A percentile compares a stretch with the other conserved stretches of the same genome.
These are phyloP conservation scores for Coemansia asiatica DNA, from an alignment of 192 early-diverging fungal species.

Conservation along the genomic window DNA sequence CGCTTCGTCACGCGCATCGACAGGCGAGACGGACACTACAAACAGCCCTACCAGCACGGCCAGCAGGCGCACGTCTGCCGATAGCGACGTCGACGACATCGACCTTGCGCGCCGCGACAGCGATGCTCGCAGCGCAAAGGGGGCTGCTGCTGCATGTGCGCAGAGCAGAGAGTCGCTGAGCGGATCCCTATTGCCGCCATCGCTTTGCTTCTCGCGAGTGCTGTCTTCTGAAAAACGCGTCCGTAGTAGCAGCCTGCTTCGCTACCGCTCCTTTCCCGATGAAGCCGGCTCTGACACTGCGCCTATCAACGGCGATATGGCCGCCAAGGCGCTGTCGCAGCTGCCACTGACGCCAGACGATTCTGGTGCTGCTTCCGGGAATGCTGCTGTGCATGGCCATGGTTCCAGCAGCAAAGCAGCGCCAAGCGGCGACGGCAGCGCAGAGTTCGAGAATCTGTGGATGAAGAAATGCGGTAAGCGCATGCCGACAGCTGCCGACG, in stretches of 20 bases:
- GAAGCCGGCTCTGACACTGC: constrained; percentile 7
- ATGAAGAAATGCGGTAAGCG: constrained; percentile 54
- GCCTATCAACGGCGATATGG: not conserved
- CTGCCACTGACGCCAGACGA: constrained; percentile 15
- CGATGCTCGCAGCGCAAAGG: not conserved
- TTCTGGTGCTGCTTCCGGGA: not conserved
- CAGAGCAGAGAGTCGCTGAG: not conserved
- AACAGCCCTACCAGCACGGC: constrained; percentile 11
- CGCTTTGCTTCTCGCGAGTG: constrained; percentile 3
- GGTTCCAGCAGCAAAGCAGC: not conserved
- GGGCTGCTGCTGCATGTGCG: not conserved
- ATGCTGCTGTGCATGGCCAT: no score
- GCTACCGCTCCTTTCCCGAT: constrained; percentile 28
- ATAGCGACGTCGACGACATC: constrained; percentile 9
- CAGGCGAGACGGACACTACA: constrained; percentile 19
- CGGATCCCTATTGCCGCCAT: not conserved
- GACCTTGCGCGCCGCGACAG: not conserved
- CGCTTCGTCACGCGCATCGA: constrained; percentile 22
- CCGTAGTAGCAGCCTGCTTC: constrained; percentile 34
- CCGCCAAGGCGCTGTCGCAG: not conserved
- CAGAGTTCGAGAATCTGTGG: constrained; percentile 42
- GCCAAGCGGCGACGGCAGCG: constrained; percentile 10
- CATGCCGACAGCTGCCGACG: constrained; percentile 47
- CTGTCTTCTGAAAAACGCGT: constrained; percentile 12
- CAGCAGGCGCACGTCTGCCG: constrained; percentile 11